phyloP scores from a whole-genome alignment of 1,284 basidiomycete genomes.

The Naganishia cerealis region DNA sequence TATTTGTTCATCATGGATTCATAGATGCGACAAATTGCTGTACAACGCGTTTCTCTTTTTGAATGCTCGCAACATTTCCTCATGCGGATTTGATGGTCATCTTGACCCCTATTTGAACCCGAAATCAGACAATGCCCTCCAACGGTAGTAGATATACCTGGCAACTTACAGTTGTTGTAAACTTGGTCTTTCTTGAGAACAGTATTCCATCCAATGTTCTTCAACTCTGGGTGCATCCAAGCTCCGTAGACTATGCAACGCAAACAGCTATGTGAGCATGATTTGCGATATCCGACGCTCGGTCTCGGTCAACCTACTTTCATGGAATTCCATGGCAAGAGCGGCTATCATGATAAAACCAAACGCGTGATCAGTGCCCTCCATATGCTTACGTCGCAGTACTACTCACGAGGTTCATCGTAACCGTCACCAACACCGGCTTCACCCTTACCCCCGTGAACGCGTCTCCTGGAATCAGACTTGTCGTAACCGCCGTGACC shows the following conservation, averaged over 20 bases:
- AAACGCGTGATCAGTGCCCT: background rate
- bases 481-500: conserved; percentile 34
- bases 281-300: background rate
- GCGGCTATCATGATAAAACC: conserved; percentile 7
- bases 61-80: background rate
- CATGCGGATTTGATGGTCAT: conserved; percentile 24
- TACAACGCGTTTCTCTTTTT: conserved; percentile 2
- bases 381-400: too few species aligned
- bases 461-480: conserved; percentile 28
- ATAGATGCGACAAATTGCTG: background rate
- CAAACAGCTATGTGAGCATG: background rate
- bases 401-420: conserved; percentile 27
- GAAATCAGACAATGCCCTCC: background rate
- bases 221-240: conserved; percentile 34
- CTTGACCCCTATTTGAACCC: conserved; percentile 11
- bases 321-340: conserved; percentile 34
- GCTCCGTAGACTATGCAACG: conserved; percentile 30
- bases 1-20: background rate
- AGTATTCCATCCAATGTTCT: conserved; percentile 33
- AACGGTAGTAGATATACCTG: background rate
- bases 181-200: conserved; percentile 34
- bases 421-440: conserved; percentile 31
- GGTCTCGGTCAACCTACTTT: conserved; percentile 10
- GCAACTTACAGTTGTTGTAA: conserved; percentile 34
- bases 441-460: conserved; percentile 32